Evolutionary conservation across 2,329 filamentous ascomycete genomes (phyloP).

Genomic region (Xylaria multiplex): DNA sequence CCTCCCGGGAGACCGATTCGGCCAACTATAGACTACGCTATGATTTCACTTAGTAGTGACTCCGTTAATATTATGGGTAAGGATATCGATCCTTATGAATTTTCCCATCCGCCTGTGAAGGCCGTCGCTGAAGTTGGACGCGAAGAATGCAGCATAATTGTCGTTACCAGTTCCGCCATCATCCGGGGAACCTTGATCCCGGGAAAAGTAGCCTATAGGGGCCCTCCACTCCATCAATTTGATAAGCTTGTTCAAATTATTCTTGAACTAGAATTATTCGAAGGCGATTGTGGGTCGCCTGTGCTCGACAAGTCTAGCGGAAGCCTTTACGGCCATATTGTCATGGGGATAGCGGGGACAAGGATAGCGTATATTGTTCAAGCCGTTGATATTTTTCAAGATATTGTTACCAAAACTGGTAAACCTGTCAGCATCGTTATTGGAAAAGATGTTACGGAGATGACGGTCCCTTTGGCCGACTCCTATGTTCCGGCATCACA

Average conservation of each 20-base stretch:
- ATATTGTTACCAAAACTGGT: not conserved
- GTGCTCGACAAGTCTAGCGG: conserved; percentile 16
- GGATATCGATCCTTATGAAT: not conserved
- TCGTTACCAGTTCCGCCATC: not conserved
- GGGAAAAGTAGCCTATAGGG: conserved; percentile 4
- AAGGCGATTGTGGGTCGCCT: conserved; percentile 25
- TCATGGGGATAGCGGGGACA: conserved; percentile 23
- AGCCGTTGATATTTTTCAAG: conserved; percentile 17
- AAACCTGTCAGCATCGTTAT: not conserved
- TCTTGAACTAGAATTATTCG: not conserved
- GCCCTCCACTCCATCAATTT: not conserved
- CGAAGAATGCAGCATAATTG: conserved; percentile 3
- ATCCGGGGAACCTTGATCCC: conserved; percentile 8
- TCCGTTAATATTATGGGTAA: not conserved
- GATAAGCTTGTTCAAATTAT: not conserved
- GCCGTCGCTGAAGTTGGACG: not conserved
- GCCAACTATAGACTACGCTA: conserved; percentile 19
- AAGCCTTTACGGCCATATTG: conserved; percentile 19
- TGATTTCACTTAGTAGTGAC: not conserved
- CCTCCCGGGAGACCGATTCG: not conserved
- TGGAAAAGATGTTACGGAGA: too few relatives aligned
- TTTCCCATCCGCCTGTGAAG: not conserved
- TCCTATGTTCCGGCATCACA: too few relatives aligned
- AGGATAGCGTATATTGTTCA: conserved; percentile 17
- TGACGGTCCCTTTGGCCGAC: not conserved